Conservation (phyloP, 768 basidiomycete species). For the Tulasnella sp. region DNA sequence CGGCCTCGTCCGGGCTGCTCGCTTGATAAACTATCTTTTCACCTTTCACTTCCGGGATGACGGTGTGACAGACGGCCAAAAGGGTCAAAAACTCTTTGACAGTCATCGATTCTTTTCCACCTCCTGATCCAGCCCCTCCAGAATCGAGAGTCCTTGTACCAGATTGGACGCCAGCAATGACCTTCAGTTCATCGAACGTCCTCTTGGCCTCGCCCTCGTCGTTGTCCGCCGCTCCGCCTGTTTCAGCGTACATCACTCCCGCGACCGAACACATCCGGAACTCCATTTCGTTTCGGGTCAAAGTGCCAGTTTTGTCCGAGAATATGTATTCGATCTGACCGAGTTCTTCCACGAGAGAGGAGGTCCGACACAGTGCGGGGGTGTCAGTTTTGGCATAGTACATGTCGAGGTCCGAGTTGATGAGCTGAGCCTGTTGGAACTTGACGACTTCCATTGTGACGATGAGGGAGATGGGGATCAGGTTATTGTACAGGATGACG, state of each 20-base stretch:
- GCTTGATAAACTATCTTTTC: conserved; percentile 91
- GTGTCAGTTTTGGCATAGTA: conserved; percentile 94
- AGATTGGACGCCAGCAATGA: conserved; percentile 31
- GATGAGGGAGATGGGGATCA: conserved; percentile 69
- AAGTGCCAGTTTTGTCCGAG: conserved; percentile 90
- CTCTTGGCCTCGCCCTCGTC: conserved; percentile 45
- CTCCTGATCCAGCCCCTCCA: conserved; percentile 33
- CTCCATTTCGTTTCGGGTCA: conserved; percentile 98
- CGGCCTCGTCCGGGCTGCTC: conserved; percentile 96
- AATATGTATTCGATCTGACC: conserved; percentile 98
- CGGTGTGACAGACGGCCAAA: conserved; percentile 94
- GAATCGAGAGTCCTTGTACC: conserved; percentile 28
- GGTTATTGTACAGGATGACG: conserved; percentile 97
- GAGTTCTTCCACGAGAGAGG: conserved; percentile 94
- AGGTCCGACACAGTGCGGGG: conserved; percentile 95
- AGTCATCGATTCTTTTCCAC: conserved; percentile 34
- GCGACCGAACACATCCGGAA: conserved; percentile 86
- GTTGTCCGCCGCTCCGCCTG: conserved; percentile 75
- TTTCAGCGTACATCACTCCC: conserved; percentile 84
- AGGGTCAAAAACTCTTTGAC: conserved; percentile 72
- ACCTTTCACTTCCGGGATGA: conserved; percentile 87
- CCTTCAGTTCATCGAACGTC: conserved; percentile 52
- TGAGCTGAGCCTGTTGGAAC: conserved; percentile 93
- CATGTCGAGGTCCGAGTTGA: conserved; percentile 98
- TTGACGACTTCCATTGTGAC: conserved; percentile 99